Percentiles rank a stretch among this genome's conserved stretches.
Evolutionary conservation across 495 filamentous ascomycete species (phyloP).

Genomic region (Penicillium pulvis): DNA sequence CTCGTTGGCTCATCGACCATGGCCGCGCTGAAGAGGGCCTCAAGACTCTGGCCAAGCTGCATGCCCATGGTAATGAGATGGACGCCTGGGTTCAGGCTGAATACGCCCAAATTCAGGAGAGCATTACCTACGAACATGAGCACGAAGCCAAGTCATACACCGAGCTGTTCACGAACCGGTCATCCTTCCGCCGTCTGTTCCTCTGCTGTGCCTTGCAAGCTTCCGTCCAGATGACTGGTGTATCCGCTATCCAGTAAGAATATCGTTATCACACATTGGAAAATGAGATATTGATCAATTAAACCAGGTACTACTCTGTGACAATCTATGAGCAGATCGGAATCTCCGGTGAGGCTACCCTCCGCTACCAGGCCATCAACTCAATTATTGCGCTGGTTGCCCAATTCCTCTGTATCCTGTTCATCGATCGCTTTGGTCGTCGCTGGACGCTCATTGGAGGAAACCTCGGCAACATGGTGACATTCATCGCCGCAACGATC

Average conservation of each 20-base stretch:
- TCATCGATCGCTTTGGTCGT: constrained; percentile 67
- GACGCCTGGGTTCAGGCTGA: constrained; percentile 49
- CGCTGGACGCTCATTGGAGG: constrained; percentile 66
- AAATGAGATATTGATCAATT: constrained; percentile 1
- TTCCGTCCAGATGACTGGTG: constrained; percentile 72
- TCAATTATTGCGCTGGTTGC: constrained; percentile 66
- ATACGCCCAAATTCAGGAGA: constrained; percentile 45
- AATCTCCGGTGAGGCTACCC: constrained; percentile 60
- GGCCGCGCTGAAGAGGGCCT: constrained; percentile 51
- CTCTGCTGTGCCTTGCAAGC: constrained; percentile 68
- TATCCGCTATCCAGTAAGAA: constrained; percentile 65
- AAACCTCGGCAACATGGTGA: constrained; percentile 65
- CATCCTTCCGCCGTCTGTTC: constrained; percentile 69
- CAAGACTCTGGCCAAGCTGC: constrained; percentile 51
- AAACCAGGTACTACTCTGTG: constrained; percentile 61
- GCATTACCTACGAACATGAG: constrained; percentile 51
- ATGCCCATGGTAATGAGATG: constrained; percentile 47
- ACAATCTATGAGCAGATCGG: constrained; percentile 68
- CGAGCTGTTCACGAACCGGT: constrained; percentile 65
- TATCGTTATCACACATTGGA: background rate
- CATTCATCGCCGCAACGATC: constrained; percentile 51
- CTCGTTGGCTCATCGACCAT: constrained; percentile 58
- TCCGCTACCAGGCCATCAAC: constrained; percentile 73
- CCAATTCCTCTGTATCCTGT: constrained; percentile 65
- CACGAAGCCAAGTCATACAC: constrained; percentile 68